Evolutionary conservation across 2,329 filamentous ascomycete genomes (phyloP), one percentile per base, ranked within the genome.

Genomic region (Fusarium concolor): DNA sequence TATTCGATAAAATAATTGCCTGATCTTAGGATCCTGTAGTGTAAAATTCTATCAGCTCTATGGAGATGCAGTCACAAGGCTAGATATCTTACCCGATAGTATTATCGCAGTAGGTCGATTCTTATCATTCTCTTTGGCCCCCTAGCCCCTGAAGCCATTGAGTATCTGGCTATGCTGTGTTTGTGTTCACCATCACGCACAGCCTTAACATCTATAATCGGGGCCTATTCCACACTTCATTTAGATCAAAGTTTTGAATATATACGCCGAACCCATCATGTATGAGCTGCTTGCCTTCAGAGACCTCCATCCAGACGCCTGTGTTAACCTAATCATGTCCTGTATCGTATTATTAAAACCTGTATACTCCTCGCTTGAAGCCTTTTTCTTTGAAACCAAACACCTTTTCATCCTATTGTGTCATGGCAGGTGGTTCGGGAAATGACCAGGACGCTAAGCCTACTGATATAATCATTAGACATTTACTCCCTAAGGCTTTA

Each of bases 281-380:
- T 45, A 31, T 53, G 49, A 47, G 53, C 47, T 53, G 29, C 18
- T 41, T 55, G 20, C 24, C 24, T 50, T 17, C 24, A 45, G 15
- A 44, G 12, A 37, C 22, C 43, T 29, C 38, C 31, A 17, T 39
- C 54, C 46, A 54, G 28, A 65, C 54, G 55, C 62, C 54, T 43
- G n/a, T 54, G 43, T 39, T 50, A 49, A 38, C 24, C 35, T 41
- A 22, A 37, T 5, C 43, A 51, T 17, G 28, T 37, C 20, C 11
- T 10, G 24, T 11, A 26, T 39, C 37, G 6, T 38, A 42, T 22
- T 9, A 20, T 24, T n/a, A 12, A 37, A 29, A 1, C 15, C 44
- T 33, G 14, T 26, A 28, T 31, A 28, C 46, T 55, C 31, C 41
- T 49, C 41, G 15, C n/a, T 59, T 43, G 4, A 33, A 26, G 17